phyloP scores from a whole-genome alignment of 148 eudicot species.

The Fagopyrum tataricum region DNA sequence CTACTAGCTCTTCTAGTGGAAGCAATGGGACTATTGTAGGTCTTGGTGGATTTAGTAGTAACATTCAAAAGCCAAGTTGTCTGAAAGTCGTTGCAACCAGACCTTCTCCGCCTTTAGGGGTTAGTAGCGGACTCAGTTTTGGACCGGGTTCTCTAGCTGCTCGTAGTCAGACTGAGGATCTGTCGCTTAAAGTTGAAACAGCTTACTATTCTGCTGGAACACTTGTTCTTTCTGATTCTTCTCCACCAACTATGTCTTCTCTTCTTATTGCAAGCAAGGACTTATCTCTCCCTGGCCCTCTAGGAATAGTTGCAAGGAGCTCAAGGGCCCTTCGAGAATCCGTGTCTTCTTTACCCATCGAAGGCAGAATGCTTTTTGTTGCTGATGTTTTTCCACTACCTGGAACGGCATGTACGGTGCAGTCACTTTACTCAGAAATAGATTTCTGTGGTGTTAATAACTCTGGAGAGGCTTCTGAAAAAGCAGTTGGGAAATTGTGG shows the following conservation, averaged over 20 bases:
- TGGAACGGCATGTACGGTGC: slow-evolving; percentile 65
- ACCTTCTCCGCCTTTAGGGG: slow-evolving; percentile 93
- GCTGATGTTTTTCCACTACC: slow-evolving; percentile 83
- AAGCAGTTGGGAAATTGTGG: slow-evolving; percentile 71
- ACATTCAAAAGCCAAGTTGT: slow-evolving; percentile 66
- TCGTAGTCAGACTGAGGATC: slow-evolving; percentile 79
- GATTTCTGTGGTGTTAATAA: slow-evolving; percentile 50
- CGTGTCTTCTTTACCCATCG: slow-evolving; percentile 84
- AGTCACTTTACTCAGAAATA: slow-evolving; percentile 78
- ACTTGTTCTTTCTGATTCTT: slow-evolving; percentile 92
- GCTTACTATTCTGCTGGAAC: slow-evolving; percentile 79
- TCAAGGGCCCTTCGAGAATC: slow-evolving; percentile 84
- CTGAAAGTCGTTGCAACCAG: slow-evolving; percentile 78
- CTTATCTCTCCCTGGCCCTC: slow-evolving; percentile 50
- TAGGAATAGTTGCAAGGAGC: slow-evolving; percentile 57
- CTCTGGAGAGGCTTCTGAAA: slow-evolving; percentile 62
- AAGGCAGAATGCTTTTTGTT: slow-evolving; percentile 90
- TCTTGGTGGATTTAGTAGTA: slow-evolving; percentile 42
- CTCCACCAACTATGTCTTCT: slow-evolving; percentile 75
- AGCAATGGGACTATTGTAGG: slow-evolving; percentile 49
- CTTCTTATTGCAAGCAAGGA: slow-evolving; percentile 80
- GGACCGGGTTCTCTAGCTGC: slow-evolving; percentile 72
- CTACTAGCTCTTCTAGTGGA: slow-evolving; percentile 68
- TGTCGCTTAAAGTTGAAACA: slow-evolving; percentile 77
- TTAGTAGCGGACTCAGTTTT: slow-evolving; percentile 66